These are phyloP conservation scores for Fusarium dimerum DNA, from an alignment of 2,329 filamentous ascomycete genomes.

Conservation along the genomic window DNA sequence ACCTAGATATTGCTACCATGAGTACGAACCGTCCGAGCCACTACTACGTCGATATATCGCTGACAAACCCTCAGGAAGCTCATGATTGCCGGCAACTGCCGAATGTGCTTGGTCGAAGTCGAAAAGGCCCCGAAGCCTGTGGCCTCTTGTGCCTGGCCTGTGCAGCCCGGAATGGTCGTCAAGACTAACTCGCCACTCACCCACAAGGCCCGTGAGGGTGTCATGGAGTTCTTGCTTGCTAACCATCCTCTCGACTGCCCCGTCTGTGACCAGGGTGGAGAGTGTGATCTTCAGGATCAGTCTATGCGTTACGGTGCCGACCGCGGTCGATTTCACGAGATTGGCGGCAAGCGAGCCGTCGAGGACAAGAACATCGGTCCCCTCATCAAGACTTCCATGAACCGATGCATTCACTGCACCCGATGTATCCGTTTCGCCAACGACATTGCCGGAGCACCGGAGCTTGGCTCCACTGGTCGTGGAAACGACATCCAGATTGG, in stretches of 20 bases:
- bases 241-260: constrained; percentile 97
- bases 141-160: constrained; percentile 97
- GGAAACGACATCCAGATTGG: constrained; percentile 98
- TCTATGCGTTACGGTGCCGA: constrained; percentile 98
- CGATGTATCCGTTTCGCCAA: constrained; percentile 97
- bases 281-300: constrained; percentile 98
- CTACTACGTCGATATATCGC: constrained; percentile 33
- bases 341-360: constrained; percentile 92
- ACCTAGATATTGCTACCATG: constrained; percentile 94
- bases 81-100: constrained; percentile 98
- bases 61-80: constrained; percentile 71
- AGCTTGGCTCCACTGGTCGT: constrained; percentile 90
- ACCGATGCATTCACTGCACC: constrained; percentile 99
- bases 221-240: constrained; percentile 97
- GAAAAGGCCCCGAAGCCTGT: constrained; percentile 95
- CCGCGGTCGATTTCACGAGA: constrained; percentile 93
- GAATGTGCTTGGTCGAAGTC: constrained; percentile 99
- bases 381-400: constrained; percentile 99
- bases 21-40: constrained; percentile 58
- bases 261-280: constrained; percentile 97
- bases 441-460: constrained; percentile 92
- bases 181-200: constrained; percentile 96
- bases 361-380: constrained; percentile 99
- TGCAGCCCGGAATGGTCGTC: constrained; percentile 97
- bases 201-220: constrained; percentile 97